Evolutionary conservation across 345 rosid species (phyloP).

Genomic region (Eucalyptus regnans): DNA sequence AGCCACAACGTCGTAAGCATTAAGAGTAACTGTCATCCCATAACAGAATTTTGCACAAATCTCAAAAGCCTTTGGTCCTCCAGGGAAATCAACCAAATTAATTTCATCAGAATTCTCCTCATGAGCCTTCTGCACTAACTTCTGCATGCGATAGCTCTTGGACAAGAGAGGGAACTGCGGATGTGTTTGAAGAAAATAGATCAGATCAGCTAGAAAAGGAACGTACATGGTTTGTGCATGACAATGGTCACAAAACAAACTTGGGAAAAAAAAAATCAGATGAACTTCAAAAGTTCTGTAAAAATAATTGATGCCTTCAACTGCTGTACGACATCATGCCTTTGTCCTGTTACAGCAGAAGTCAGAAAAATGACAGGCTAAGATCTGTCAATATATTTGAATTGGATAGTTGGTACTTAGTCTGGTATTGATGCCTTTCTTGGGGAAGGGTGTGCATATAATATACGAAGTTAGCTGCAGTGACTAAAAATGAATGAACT

Average conservation of each 20-base stretch:
- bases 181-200: not conserved
- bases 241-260: not conserved
- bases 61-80: constrained; percentile 85
- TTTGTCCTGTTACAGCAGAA: not conserved
- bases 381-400: not conserved
- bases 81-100: constrained; percentile 55
- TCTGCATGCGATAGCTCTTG: constrained; percentile 65
- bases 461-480: not conserved
- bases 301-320: not conserved
- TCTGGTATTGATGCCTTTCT: not conserved
- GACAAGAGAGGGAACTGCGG: constrained; percentile 91
- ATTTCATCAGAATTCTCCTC: constrained; percentile 56
- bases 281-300: not conserved
- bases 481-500: not conserved
- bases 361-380: not conserved
- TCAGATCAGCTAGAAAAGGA: not conserved
- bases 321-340: not conserved
- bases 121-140: constrained; percentile 30
- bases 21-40: constrained; percentile 78
- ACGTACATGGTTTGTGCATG: not conserved
- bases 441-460: not conserved
- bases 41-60: constrained; percentile 95
- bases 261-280: not conserved
- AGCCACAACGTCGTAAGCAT: constrained; percentile 77
- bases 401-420: not conserved